phyloP scores from a whole-genome alignment of 129 eudicot genomes.

The Centrapalus pauciflorus region DNA sequence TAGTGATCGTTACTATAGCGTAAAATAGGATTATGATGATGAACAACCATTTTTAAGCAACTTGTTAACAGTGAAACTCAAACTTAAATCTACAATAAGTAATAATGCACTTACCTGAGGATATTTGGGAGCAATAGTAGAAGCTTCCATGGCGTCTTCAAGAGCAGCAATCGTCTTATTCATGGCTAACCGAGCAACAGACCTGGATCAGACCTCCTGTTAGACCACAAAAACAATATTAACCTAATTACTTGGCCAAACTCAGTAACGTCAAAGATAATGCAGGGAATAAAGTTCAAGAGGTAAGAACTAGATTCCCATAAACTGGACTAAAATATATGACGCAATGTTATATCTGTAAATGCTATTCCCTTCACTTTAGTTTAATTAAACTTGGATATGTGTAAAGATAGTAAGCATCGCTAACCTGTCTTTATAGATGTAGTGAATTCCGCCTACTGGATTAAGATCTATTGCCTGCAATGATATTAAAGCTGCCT shows the following conservation, averaged over 20 bases:
- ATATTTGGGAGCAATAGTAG: constrained; percentile 52
- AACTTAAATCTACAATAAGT: background rate
- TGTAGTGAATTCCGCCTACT: constrained; percentile 61
- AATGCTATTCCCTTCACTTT: background rate
- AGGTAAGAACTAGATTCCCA: background rate
- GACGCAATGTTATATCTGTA: background rate
- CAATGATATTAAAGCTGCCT: constrained; percentile 15
- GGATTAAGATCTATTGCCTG: constrained; percentile 86
- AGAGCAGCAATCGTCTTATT: constrained; percentile 58
- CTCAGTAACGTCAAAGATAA: constrained; percentile 7
- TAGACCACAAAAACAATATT: constrained; percentile 10
- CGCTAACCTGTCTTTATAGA: constrained; percentile 59
- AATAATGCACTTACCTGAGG: constrained; percentile 45
- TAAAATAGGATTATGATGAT: background rate
- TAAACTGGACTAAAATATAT: background rate
- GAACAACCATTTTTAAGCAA: background rate
- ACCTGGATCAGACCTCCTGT: constrained; percentile 43
- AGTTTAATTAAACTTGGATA: background rate
- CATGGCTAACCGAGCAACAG: constrained; percentile 54
- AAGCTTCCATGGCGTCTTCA: constrained; percentile 71
- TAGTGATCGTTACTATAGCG: background rate
- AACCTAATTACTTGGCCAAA: background rate
- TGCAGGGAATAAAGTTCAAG: background rate
- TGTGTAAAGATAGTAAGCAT: constrained; percentile 6
- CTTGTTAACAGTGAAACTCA: background rate